Evolutionary conservation across 2,329 filamentous ascomycete species (phyloP).

Genomic region (Trichophyton simii): DNA sequence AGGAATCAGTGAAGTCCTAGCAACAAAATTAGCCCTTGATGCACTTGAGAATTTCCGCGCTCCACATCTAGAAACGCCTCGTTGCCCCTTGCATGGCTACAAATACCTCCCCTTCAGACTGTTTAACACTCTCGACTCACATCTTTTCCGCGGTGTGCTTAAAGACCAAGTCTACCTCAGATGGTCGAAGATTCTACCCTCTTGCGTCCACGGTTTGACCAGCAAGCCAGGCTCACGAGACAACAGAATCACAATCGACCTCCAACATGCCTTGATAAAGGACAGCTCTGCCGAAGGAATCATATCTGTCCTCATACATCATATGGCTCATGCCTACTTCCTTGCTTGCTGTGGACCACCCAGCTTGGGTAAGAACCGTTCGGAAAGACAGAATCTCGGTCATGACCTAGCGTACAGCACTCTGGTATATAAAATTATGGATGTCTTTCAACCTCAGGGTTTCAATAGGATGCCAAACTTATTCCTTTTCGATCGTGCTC

Average conservation of each 20-base stretch:
- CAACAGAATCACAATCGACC: slow-evolving; percentile 9
- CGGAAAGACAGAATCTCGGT: slow-evolving; percentile 7
- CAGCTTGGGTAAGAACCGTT: not conserved
- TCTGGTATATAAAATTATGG: slow-evolving; percentile 9
- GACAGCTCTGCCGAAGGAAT: not conserved
- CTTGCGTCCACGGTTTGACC: slow-evolving; percentile 7
- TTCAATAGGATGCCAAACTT: not conserved
- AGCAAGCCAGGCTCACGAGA: slow-evolving; percentile 6
- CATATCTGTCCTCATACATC: slow-evolving; percentile 12
- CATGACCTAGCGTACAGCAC: slow-evolving; percentile 13
- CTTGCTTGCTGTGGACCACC: slow-evolving; percentile 13
- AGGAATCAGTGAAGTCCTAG: slow-evolving; percentile 11
- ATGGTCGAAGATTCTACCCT: not conserved
- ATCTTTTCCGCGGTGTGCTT: slow-evolving; percentile 14
- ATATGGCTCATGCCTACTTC: slow-evolving; percentile 16
- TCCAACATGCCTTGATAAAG: not conserved
- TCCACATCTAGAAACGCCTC: not conserved
- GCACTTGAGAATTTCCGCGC: slow-evolving; percentile 7
- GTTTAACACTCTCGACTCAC: slow-evolving; percentile 11
- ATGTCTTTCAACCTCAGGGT: slow-evolving; percentile 4
- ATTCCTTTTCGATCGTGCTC: slow-evolving; percentile 2
- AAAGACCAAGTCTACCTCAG: slow-evolving; percentile 12
- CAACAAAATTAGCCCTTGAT: slow-evolving; percentile 13
- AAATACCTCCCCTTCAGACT: slow-evolving; percentile 9
- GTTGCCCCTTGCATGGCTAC: not conserved